phyloP scores from a whole-genome alignment of 805 yeast species.

The Geotrichum ghanense region DNA sequence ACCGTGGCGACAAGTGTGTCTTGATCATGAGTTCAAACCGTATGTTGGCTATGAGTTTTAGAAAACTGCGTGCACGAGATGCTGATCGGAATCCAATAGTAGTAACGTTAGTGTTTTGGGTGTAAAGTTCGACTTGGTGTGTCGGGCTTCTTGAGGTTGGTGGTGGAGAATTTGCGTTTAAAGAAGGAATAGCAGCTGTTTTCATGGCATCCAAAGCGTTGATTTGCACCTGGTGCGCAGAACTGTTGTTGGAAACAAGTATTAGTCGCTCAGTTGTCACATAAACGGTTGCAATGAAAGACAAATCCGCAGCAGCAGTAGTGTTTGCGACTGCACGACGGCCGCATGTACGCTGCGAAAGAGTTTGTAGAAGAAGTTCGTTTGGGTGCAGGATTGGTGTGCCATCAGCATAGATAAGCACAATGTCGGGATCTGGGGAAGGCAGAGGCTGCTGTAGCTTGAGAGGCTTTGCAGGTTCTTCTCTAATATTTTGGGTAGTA shows the following conservation, averaged over 20 bases:
- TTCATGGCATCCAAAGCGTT: conserved; percentile 13
- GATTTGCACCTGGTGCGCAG: conserved; percentile 14
- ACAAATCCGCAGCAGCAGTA: conserved; percentile 10
- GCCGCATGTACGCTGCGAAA: not conserved
- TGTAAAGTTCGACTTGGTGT: too few relatives aligned
- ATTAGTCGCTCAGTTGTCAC: conserved; percentile 19
- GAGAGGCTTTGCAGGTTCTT: too few relatives aligned
- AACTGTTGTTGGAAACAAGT: conserved; percentile 13
- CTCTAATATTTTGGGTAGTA: too few relatives aligned
- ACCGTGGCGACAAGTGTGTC: conserved; percentile 22
- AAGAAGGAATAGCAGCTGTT: not conserved
- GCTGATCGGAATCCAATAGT: conserved; percentile 21
- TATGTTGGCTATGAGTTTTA: conserved; percentile 20
- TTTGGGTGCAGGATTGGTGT: conserved; percentile 4
- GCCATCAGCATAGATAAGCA: too few relatives aligned
- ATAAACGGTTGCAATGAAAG: conserved; percentile 12
- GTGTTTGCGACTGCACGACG: not conserved
- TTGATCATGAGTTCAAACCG: conserved; percentile 24
- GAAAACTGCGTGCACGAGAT: conserved; percentile 17
- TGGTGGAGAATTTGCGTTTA: too few relatives aligned
- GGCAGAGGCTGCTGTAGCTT: too few relatives aligned
- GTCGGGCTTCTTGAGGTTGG: too few relatives aligned
- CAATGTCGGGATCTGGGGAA: too few relatives aligned
- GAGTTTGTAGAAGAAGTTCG: conserved; percentile 5
- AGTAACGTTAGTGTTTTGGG: conserved; percentile 12